phyloP scores from a whole-genome alignment of 495 filamentous ascomycete species.

The Extremus antarcticus region DNA sequence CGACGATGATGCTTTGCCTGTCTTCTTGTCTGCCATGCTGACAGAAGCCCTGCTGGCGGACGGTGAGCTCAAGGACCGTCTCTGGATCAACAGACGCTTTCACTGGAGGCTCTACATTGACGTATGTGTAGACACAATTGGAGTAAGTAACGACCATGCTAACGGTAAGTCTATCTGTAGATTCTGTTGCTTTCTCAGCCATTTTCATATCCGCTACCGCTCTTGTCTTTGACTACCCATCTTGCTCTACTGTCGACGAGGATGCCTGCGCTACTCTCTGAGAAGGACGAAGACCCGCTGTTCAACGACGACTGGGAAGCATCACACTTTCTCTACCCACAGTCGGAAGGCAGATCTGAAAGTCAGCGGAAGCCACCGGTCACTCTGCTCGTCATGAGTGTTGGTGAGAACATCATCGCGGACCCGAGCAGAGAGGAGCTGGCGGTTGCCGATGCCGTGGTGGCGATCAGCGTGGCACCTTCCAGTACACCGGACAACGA shows the following conservation, averaged over 20 bases:
- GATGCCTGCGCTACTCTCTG: slow-evolving; percentile 71
- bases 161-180: slow-evolving; percentile 3
- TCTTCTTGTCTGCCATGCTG: slow-evolving; percentile 79
- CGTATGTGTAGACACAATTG: slow-evolving; percentile 45
- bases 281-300: slow-evolving; percentile 85
- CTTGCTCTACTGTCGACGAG: slow-evolving; percentile 86
- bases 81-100: slow-evolving; percentile 79
- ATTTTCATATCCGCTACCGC: slow-evolving; percentile 79
- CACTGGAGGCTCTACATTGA: slow-evolving; percentile 97
- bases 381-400: slow-evolving; percentile 77
- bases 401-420: slow-evolving; percentile 83
- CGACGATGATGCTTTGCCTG: slow-evolving; percentile 82
- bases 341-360: slow-evolving; percentile 10
- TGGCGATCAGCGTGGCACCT: slow-evolving; percentile 43
- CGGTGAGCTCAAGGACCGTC: slow-evolving; percentile 53
- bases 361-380: slow-evolving; percentile 53
- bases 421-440: slow-evolving; percentile 86
- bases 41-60: slow-evolving; percentile 74
- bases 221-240: slow-evolving; percentile 86
- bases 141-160: neutral
- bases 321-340: slow-evolving; percentile 63
- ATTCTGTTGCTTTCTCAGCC: slow-evolving; percentile 68
- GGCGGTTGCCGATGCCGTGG: slow-evolving; percentile 74
- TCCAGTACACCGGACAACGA: slow-evolving; percentile 7
- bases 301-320: slow-evolving; percentile 98